Conservation (phyloP, 2,329 filamentous ascomycete species). For the Colletotrichum sp. region DNA sequence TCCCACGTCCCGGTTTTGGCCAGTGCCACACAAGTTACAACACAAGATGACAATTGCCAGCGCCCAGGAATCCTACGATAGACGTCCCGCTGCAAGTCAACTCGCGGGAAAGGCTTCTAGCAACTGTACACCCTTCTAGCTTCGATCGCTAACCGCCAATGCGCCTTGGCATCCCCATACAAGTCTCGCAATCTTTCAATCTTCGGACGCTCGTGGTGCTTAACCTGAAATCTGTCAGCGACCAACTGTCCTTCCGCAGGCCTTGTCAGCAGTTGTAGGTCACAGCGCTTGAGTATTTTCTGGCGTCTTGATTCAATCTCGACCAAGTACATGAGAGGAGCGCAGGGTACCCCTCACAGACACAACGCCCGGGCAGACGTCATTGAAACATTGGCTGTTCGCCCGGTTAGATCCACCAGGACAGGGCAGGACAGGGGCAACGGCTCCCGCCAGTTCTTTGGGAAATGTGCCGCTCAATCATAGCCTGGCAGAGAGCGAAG, state of each 20-base stretch:
- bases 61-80: neutral
- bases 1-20: neutral
- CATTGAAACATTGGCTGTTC: slow-evolving; percentile 8
- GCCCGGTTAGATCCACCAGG: neutral
- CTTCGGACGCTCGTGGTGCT: neutral
- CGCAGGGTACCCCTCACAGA: neutral
- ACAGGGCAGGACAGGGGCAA: neutral
- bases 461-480: neutral
- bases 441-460: neutral
- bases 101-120: slow-evolving; percentile 4
- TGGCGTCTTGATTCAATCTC: neutral
- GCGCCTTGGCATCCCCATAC: neutral
- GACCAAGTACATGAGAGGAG: neutral
- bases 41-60: neutral
- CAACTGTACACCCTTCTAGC: slow-evolving; percentile 2
- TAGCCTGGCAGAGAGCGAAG: neutral
- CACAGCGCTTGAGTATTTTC: neutral
- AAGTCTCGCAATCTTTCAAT: neutral
- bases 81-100: neutral
- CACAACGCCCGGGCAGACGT: neutral
- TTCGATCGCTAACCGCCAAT: neutral
- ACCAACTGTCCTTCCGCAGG: neutral
- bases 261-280: neutral
- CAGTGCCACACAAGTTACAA: neutral
- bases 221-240: neutral